A percentile compares a stretch with the other conserved stretches of the same genome.
Evolutionary conservation across 768 basidiomycete genomes (phyloP).

Genomic region (Leccinum rimulosum): DNA sequence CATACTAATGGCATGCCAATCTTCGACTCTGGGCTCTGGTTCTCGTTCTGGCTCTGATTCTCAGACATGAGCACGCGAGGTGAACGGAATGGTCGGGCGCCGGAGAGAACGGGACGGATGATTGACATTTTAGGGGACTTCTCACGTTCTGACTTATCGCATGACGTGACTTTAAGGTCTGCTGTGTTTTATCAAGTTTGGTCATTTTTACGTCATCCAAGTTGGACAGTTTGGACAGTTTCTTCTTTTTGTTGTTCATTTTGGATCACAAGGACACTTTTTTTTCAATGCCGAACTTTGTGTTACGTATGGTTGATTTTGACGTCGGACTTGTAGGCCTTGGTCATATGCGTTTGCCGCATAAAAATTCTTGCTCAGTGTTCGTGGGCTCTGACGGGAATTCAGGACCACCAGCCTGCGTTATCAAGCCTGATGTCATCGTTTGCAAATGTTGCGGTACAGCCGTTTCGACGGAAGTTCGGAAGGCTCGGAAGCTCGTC

Average conservation of each 20-base stretch:
- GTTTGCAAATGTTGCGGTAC: background rate
- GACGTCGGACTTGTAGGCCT: constrained; percentile 5
- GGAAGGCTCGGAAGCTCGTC: background rate
- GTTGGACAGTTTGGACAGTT: background rate
- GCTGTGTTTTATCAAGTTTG: background rate
- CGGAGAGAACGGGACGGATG: background rate
- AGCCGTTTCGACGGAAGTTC: background rate
- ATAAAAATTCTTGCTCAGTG: background rate
- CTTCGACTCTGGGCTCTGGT: background rate
- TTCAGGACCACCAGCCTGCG: background rate
- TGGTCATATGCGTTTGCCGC: background rate
- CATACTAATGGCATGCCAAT: background rate
- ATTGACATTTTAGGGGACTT: background rate
- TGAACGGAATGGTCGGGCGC: background rate
- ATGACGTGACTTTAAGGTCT: background rate
- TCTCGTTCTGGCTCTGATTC: background rate
- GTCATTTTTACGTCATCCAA: background rate
- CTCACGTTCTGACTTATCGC: background rate
- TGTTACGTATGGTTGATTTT: constrained; percentile 14
- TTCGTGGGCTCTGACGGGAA: background rate
- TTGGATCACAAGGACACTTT: constrained; percentile 1
- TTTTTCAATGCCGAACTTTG: background rate
- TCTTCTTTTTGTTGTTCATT: background rate
- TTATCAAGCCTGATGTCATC: constrained; percentile 9
- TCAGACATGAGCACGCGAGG: background rate